Conservation (phyloP, 225 moss, liverwort and hornwort genomes). For the Polytrichum commune region DNA sequence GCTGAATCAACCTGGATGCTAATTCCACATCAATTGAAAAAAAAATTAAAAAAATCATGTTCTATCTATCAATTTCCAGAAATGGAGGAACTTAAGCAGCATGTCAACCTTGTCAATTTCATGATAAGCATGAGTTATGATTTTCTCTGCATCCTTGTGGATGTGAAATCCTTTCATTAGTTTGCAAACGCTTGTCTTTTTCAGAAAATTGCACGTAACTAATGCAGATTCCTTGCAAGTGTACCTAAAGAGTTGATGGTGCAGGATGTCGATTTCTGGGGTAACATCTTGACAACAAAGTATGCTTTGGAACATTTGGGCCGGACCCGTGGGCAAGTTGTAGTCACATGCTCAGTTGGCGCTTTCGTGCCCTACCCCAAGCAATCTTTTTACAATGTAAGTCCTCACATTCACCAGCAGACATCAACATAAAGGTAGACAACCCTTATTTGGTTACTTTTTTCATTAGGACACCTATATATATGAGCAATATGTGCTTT, state of each 20-base stretch:
- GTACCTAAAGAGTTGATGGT: neutral
- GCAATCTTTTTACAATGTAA: slow-evolving; percentile 46
- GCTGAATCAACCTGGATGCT: neutral
- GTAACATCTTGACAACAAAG: slow-evolving; percentile 35
- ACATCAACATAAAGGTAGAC: too few relatives aligned
- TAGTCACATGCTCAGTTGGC: slow-evolving; percentile 46
- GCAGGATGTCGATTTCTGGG: slow-evolving; percentile 52
- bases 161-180: too few relatives aligned
- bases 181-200: too few relatives aligned
- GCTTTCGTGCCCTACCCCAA: slow-evolving; percentile 41
- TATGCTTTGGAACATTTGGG: slow-evolving; percentile 41
- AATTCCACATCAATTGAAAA: neutral
- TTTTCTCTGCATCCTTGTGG: neutral
- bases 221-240: too few relatives aligned
- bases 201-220: too few relatives aligned
- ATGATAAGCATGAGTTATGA: neutral
- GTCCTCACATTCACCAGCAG: neutral
- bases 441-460: too few relatives aligned
- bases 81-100: too few relatives aligned
- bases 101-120: too few relatives aligned
- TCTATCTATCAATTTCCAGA: neutral
- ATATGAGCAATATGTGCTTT: too few relatives aligned
- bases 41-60: neutral
- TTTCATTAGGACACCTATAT: too few relatives aligned
- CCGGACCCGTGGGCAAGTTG: slow-evolving; percentile 35